A percentile compares a stretch with the other conserved stretches of the same genome.
Evolutionary conservation across 2,329 filamentous ascomycete species (phyloP).

Genomic region (Fusarium oligoseptatum): DNA sequence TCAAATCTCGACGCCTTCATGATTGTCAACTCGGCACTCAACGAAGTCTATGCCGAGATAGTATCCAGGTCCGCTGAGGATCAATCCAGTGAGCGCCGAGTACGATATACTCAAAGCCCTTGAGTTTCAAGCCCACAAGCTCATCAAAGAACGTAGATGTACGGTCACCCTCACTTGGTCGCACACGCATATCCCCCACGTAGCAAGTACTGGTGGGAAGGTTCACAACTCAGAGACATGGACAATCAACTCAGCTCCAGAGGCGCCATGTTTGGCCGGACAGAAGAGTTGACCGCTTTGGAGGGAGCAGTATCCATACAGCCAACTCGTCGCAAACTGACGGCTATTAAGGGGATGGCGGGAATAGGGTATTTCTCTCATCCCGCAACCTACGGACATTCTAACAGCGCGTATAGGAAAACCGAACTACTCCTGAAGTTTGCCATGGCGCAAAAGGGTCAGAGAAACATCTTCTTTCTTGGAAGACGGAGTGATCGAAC

Average conservation of each 20-base stretch:
- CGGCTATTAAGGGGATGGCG: not conserved
- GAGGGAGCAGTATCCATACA: not conserved
- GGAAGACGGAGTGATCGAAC: not conserved
- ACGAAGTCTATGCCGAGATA: not conserved
- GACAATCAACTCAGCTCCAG: not conserved
- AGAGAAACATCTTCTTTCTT: not conserved
- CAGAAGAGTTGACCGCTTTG: not conserved
- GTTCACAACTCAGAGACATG: not conserved
- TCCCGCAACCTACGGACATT: accelerated
- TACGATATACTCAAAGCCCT: not conserved
- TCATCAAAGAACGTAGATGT: not conserved
- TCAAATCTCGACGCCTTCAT: not conserved
- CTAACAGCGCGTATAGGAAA: not conserved
- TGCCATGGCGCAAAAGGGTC: not conserved
- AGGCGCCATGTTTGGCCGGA: not conserved
- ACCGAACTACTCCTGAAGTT: not conserved
- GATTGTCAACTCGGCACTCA: not conserved
- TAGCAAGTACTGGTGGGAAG: not conserved
- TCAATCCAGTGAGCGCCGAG: not conserved
- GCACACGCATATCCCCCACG: not conserved
- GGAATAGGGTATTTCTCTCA: not conserved
- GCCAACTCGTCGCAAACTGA: not conserved
- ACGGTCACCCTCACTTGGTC: not conserved
- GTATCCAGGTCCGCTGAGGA: not conserved
- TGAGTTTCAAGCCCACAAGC: not conserved